Evolutionary conservation across 2,329 filamentous ascomycete species (phyloP), one percentile per base, ranked within the genome.

Genomic region (Ascochyta viciae-villosae): DNA sequence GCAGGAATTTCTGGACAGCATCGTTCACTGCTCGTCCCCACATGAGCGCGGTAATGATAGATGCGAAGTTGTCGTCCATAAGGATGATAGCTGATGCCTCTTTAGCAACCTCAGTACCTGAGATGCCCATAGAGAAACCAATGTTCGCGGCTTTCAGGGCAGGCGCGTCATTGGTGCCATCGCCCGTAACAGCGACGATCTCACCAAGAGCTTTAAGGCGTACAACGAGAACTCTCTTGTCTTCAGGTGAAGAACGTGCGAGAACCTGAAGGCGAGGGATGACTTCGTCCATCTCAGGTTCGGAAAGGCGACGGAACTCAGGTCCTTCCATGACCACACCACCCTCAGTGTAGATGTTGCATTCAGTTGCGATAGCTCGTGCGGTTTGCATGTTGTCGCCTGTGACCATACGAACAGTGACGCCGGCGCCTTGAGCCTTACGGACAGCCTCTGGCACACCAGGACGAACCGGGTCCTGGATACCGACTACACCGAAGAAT

Each of bases 1-100:
- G 91, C 76, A 98, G 96, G 78, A 98, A 98, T 76, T 98, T 95
- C 75, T 98, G 94, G 3, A 95, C 97, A 81, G 97, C 97, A 86
- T 94, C 96, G 83, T 96, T 97, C 77, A 98, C 97, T 58, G 92
- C 92, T 60, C 95, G 88, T 50, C 94, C 95, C 80, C 97, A 95
- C 77, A 97, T 93, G 55, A 98, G 91, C 35, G 95, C 94, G 45
- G 91, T 84, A 75, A 96, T 91, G 67, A 99, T 98, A 1, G 94
- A 97, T 60, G 94, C 91, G 77, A 99, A 98, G 82, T 98, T 98
- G 79, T 97, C 92, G 78, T 98, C 94, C 37, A 92, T 90, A 47
- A 98, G 88, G 48, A 98, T 93, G 91, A 98, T 98, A 74, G 97
- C 93, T 50, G 94, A 91, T 16, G 95, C 95, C 63, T 97, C 82